Percentiles rank a stretch among this genome's conserved stretches.
These are phyloP conservation scores for Tylopilus subfusipes DNA, from an alignment of 768 basidiomycete genomes.

Conservation along the genomic window DNA sequence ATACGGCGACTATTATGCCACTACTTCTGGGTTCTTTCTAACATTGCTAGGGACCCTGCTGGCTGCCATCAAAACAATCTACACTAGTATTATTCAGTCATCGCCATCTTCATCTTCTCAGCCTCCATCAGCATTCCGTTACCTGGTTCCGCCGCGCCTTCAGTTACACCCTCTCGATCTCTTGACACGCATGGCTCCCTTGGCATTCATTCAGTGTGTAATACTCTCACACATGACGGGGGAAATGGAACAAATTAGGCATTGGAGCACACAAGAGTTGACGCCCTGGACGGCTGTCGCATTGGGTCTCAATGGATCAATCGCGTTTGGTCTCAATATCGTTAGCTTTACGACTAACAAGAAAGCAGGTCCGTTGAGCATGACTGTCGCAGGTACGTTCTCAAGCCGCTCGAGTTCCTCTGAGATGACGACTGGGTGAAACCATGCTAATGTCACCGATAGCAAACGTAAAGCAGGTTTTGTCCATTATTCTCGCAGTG, in stretches of 20 bases:
- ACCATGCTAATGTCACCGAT: slow-evolving; percentile 8
- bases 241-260: slow-evolving; percentile 65
- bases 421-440: not conserved
- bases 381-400: slow-evolving; percentile 81
- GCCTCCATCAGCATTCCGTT: slow-evolving; percentile 14
- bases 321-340: slow-evolving; percentile 92
- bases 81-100: slow-evolving; percentile 79
- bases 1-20: slow-evolving; percentile 95
- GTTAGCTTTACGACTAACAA: slow-evolving; percentile 96
- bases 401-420: not conserved
- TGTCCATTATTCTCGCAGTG: slow-evolving; percentile 85
- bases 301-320: slow-evolving; percentile 71
- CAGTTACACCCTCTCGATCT: slow-evolving; percentile 78
- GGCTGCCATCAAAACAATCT: slow-evolving; percentile 90
- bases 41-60: slow-evolving; percentile 89
- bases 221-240: slow-evolving; percentile 74
- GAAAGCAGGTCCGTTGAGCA: slow-evolving; percentile 82
- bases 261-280: slow-evolving; percentile 42
- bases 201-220: slow-evolving; percentile 87
- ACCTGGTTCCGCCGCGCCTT: slow-evolving; percentile 34
- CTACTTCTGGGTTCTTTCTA: slow-evolving; percentile 75
- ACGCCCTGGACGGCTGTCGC: slow-evolving; percentile 43
- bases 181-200: slow-evolving; percentile 83
- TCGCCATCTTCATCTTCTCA: slow-evolving; percentile 25
- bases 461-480: slow-evolving; percentile 92